Evolutionary conservation across 192 early-diverging fungal genomes (phyloP).

Genomic region (Linnemannia hyalina): DNA sequence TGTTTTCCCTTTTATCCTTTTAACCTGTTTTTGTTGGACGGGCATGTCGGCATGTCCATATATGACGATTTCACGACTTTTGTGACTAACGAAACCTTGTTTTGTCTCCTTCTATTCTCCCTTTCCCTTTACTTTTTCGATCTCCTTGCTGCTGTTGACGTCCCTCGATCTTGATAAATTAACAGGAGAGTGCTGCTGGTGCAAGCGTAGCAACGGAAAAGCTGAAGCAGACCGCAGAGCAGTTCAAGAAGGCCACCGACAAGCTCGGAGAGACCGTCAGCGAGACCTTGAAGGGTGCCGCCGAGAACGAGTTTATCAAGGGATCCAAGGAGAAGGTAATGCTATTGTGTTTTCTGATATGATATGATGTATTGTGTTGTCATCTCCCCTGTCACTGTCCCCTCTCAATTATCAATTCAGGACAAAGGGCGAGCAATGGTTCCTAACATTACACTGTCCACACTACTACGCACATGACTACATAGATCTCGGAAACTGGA

Average conservation of each 20-base stretch:
- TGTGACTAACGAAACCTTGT: neutral
- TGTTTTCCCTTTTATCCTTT: neutral
- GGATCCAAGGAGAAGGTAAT: conserved; percentile 78
- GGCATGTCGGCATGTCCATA: neutral
- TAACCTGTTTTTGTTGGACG: neutral
- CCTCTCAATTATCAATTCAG: neutral
- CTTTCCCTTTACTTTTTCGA: neutral
- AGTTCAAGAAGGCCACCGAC: conserved; percentile 78
- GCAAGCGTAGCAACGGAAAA: conserved; percentile 60
- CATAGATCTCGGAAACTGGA: conserved; percentile 69
- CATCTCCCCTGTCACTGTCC: neutral
- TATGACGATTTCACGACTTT: neutral
- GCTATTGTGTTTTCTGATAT: conserved; percentile 1
- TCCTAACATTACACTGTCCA: neutral
- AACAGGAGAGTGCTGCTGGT: conserved; percentile 57
- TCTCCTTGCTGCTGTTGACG: neutral
- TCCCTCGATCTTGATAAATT: conserved; percentile 8
- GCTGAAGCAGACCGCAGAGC: conserved; percentile 72
- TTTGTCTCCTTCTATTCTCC: neutral
- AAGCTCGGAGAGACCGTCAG: conserved; percentile 74
- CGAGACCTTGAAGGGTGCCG: conserved; percentile 74
- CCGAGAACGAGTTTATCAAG: conserved; percentile 84
- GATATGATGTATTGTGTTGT: neutral
- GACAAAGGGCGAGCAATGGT: too few relatives aligned
- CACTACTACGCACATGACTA: neutral